Conservation (phyloP, 805 yeast genomes). For the Metschnikowia koreensis region DNA sequence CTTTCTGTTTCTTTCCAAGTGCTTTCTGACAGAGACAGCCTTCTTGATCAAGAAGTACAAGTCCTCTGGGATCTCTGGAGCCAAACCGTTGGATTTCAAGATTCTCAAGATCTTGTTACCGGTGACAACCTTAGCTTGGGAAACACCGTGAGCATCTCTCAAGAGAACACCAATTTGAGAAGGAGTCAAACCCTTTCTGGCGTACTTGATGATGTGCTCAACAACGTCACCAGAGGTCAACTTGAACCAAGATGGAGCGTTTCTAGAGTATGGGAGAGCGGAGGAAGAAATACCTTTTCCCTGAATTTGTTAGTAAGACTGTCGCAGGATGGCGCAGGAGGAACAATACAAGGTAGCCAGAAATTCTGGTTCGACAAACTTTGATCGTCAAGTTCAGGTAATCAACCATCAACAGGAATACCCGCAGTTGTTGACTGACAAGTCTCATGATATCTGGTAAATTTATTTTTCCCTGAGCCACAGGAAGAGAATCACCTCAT, state of each 20-base stretch:
- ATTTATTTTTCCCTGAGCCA: background rate
- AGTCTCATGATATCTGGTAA: background rate
- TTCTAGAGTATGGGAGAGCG: slow-evolving; percentile 98
- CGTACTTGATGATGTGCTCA: slow-evolving; percentile 98
- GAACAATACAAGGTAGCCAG: slow-evolving; percentile 8
- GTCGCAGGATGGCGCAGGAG: background rate
- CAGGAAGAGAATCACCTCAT: slow-evolving; percentile 12
- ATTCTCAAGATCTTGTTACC: slow-evolving; percentile 99
- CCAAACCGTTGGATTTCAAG: slow-evolving; percentile 98
- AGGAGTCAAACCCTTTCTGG: slow-evolving; percentile 99
- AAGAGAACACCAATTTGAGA: slow-evolving; percentile 99
- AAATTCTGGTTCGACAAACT: slow-evolving; percentile 3
- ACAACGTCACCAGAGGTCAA: slow-evolving; percentile 90
- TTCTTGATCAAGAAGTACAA: slow-evolving; percentile 98
- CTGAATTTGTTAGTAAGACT: slow-evolving; percentile 38
- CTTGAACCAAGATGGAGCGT: slow-evolving; percentile 99
- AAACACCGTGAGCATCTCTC: slow-evolving; percentile 99
- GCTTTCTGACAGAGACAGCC: slow-evolving; percentile 99
- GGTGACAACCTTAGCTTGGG: slow-evolving; percentile 95
- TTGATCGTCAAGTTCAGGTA: background rate
- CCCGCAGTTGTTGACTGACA: too few relatives aligned
- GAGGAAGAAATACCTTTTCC: slow-evolving; percentile 99
- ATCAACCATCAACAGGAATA: too few relatives aligned
- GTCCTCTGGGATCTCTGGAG: slow-evolving; percentile 99
- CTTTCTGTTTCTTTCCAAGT: slow-evolving; percentile 99